Percentiles rank a stretch among this genome's conserved stretches.
Evolutionary conservation across 495 filamentous ascomycete species (phyloP).

Genomic region (Lepidopterella palustris): DNA sequence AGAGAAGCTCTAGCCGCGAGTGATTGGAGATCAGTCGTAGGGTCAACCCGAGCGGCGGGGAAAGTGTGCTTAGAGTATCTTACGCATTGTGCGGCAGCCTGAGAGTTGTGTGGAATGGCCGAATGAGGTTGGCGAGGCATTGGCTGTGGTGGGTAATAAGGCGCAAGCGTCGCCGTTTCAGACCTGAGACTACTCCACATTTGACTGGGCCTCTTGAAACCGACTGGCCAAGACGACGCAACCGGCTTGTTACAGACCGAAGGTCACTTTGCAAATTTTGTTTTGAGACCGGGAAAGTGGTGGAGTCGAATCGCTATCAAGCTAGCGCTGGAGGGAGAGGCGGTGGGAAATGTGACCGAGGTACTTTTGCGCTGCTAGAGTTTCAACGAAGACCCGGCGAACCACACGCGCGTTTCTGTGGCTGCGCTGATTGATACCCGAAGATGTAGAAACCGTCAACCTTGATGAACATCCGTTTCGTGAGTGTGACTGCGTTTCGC

Average conservation of each 20-base stretch:
- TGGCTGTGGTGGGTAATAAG: background rate
- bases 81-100: background rate
- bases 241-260: background rate
- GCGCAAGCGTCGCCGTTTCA: background rate
- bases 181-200: constrained; percentile 1
- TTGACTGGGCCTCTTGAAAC: constrained; percentile 1
- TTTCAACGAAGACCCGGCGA: too few relatives aligned
- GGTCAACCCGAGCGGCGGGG: background rate
- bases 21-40: background rate
- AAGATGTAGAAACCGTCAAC: background rate
- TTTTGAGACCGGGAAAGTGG: background rate
- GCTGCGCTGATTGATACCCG: background rate
- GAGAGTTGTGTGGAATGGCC: background rate
- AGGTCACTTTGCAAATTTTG: too few relatives aligned
- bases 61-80: background rate
- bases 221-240: background rate
- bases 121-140: background rate
- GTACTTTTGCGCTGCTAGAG: too few relatives aligned
- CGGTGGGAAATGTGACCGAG: too few relatives aligned
- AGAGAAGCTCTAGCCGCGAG: background rate
- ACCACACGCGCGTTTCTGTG: background rate
- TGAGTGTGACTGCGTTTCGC: background rate
- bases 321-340: background rate
- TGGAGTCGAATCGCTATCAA: background rate
- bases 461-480: background rate